Base-by-base conservation (phyloP, 2,329 filamentous ascomycete species). In the Fusarium globosum region DNA sequence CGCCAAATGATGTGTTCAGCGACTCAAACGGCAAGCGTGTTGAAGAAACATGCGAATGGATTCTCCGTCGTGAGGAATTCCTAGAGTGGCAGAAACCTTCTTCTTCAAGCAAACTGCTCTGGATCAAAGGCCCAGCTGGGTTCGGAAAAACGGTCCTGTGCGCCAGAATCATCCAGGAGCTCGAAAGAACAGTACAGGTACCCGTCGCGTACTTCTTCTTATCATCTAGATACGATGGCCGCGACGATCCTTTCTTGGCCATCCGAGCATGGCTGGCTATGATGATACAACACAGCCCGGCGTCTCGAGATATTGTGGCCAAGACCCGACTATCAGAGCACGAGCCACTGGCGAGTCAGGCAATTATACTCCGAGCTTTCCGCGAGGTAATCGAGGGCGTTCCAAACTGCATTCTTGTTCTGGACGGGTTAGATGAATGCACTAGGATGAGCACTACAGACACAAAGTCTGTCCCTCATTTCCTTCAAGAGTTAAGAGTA, bases 111-210 rank as follows among this genome's bases (percentile, higher is more conserved):
- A 76, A 73, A 15, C 0, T 81, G 4, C 64, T 83, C 1, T 83
- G 82, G 81, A 75, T 82, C 20, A 69, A 79, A 42, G 80, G 80
- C 2, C 69, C 72, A 28, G 62, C 72, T 2, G 76, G 81, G 0
- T 82, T 79, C 42, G 81, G 81, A 0, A 83, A 83, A 56, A 83
- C 81, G 0, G 53, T 81, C 1, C 69, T 83, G 3, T 80, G 79
- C 57, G 71, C 81, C 7, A 76, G 58, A 11, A 28, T 83, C 0
- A 60, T 81, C 3, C 43, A 82, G 36, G 48, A 81, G 30, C 41
- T 82, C 1, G 52, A 56, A 8, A 35, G 23, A 2, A 65, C 30
- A 2, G 2, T 21, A n/a, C 2, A 16, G 1, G 12, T 0, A 16
- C 57, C 71, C 0, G 35, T 80, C 2, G 79, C 75, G 1, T 71